phyloP scores from a whole-genome alignment of 352 stramenopile species.

The Phytophthora pseudosyringae region DNA sequence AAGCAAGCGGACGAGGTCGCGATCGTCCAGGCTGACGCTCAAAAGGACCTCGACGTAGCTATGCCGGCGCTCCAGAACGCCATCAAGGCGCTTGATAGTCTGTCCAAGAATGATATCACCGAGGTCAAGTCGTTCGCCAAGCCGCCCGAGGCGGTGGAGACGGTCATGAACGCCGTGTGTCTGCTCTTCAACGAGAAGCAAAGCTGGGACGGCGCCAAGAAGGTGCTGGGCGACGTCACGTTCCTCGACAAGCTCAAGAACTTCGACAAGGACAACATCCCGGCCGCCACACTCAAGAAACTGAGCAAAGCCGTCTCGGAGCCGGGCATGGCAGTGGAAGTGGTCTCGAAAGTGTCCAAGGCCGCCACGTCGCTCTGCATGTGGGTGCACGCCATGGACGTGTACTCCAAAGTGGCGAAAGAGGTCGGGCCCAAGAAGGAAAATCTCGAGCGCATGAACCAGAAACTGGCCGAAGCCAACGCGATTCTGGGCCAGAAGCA shows the following conservation, averaged over 20 bases:
- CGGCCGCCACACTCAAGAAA: slow-evolving; percentile 88
- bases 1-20: slow-evolving; percentile 93
- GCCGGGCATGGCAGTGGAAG: slow-evolving; percentile 90
- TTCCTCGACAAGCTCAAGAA: slow-evolving; percentile 93
- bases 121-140: slow-evolving; percentile 96
- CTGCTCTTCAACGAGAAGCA: slow-evolving; percentile 93
- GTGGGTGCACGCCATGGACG: slow-evolving; percentile 95
- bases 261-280: slow-evolving; percentile 97
- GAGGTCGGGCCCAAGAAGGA: slow-evolving; percentile 94
- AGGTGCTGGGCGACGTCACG: slow-evolving; percentile 84
- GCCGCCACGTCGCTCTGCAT: slow-evolving; percentile 92
- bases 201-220: slow-evolving; percentile 94
- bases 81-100: slow-evolving; percentile 87
- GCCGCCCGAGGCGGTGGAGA: slow-evolving; percentile 91
- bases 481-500: slow-evolving; percentile 88
- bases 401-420: slow-evolving; percentile 96
- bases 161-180: slow-evolving; percentile 95
- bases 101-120: slow-evolving; percentile 95
- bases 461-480: slow-evolving; percentile 90
- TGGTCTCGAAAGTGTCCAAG: slow-evolving; percentile 93
- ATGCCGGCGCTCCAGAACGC: slow-evolving; percentile 92
- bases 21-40: slow-evolving; percentile 91
- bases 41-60: slow-evolving; percentile 93
- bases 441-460: slow-evolving; percentile 93
- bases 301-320: slow-evolving; percentile 83